phyloP scores from a whole-genome alignment of 2,329 filamentous ascomycete genomes.

The Trichoderma gracile region DNA sequence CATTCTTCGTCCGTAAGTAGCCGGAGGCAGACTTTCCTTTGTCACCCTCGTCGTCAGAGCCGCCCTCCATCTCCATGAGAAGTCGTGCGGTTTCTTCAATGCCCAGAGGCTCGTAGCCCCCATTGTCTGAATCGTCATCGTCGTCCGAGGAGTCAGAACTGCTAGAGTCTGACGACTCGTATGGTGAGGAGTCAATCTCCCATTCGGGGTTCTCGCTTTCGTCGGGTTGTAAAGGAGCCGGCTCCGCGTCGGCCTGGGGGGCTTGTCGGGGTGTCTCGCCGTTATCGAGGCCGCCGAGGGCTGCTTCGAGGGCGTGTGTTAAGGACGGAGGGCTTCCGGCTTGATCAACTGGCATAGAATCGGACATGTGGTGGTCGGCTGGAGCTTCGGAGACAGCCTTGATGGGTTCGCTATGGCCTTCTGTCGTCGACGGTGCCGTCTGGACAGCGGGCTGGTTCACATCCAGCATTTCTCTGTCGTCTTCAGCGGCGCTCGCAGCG shows the following conservation, averaged over 20 bases:
- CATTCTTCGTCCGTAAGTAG: slow-evolving; percentile 79
- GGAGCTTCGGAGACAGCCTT: background rate
- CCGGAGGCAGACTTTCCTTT: slow-evolving; percentile 42
- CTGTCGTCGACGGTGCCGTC: slow-evolving; percentile 22
- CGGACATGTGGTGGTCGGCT: slow-evolving; percentile 26
- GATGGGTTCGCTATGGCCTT: slow-evolving; percentile 17
- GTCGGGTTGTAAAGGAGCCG: slow-evolving; percentile 36
- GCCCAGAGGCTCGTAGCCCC: slow-evolving; percentile 71
- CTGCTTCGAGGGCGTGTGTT: slow-evolving; percentile 47
- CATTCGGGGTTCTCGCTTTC: slow-evolving; percentile 68
- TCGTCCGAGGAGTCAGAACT: slow-evolving; percentile 62
- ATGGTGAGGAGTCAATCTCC: slow-evolving; percentile 78
- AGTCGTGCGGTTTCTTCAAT: slow-evolving; percentile 82
- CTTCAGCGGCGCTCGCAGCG: slow-evolving; percentile 33
- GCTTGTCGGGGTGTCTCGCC: slow-evolving; percentile 12
- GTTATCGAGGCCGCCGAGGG: slow-evolving; percentile 42
- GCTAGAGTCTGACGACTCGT: slow-evolving; percentile 63
- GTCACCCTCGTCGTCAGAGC: slow-evolving; percentile 74
- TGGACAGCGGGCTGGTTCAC: slow-evolving; percentile 7
- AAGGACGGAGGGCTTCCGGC: slow-evolving; percentile 42
- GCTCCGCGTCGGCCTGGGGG: slow-evolving; percentile 23
- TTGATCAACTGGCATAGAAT: slow-evolving; percentile 43
- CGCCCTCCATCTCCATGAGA: slow-evolving; percentile 79
- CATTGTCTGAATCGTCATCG: slow-evolving; percentile 53
- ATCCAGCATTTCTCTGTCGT: slow-evolving; percentile 31